Base-by-base conservation (phyloP, 1,284 basidiomycete genomes). In the Ceratobasidium sp. region DNA sequence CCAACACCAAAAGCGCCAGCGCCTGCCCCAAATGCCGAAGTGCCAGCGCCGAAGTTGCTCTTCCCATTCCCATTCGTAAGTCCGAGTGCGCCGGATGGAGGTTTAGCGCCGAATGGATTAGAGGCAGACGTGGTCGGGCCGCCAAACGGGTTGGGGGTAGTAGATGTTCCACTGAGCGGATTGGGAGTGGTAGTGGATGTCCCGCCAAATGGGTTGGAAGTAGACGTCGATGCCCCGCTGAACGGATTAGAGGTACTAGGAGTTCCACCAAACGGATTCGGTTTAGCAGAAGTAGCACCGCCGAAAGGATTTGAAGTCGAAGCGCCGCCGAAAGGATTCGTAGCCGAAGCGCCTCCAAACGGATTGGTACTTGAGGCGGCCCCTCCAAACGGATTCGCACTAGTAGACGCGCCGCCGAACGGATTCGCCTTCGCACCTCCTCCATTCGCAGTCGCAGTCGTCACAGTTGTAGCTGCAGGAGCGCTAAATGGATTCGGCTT, bases 401-500 rank as follows among this genome's bases (percentile, higher is more conserved):
- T 4, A 4, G 33, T 33, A 33, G 33, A 33, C 33, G 33, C 4
- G 33, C 33, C 33, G 33, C 33, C 33, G 4, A 33, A 33, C 33
- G 33, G 33, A 33, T 33, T 72, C 42, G 39, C 18, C 58, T 28
- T 49, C 26, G 49, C 72, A 71, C 26, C 53, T 20, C 53, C 53
- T 10, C 42, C 33, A 9, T 66, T 44, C 63, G 42, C 23, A 2
- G n/a, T 28, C 42, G 26, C 28, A 44, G 12, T 9, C 56, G 23
- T 28, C 10, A 9, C 56, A 12, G 18, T 13, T 9, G 33, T 33
- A 33, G 33, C 33, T 4, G 33, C 33, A 33, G 23, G 12, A 33
- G 63, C 63, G 7, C 67, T 49, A 58, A 73, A 73, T 42, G 71
- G 56, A 63, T 73, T 73, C n/a, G 68, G 15, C 55, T 71, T 71